Conservation (phyloP, 192 early-diverging fungal species). For the Coemansia nantahalensis region DNA sequence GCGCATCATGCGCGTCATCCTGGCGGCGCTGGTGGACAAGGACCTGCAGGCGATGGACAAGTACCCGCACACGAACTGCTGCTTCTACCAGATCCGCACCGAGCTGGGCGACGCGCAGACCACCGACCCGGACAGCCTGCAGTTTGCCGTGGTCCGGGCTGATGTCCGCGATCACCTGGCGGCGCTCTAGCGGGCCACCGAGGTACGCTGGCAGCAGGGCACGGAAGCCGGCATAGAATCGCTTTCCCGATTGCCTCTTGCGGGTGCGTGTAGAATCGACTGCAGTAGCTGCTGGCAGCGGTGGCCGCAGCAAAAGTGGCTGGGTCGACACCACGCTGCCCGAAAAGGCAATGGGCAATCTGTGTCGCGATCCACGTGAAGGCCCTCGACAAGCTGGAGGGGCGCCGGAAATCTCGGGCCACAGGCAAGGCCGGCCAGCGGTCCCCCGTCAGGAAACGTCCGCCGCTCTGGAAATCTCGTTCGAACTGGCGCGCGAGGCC, state of each 20-base stretch:
- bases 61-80: slow-evolving; percentile 41
- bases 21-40: slow-evolving; percentile 39
- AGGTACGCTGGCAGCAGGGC: slow-evolving; percentile 1
- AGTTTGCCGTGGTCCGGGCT: slow-evolving; percentile 25
- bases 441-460: too few relatives aligned
- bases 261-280: not conserved
- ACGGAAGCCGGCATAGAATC: too few relatives aligned
- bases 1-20: slow-evolving; percentile 43
- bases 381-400: too few relatives aligned
- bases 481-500: not conserved
- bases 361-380: too few relatives aligned
- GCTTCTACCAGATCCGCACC: slow-evolving; percentile 39
- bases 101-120: slow-evolving; percentile 11
- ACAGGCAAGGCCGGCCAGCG: too few relatives aligned
- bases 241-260: not conserved
- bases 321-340: too few relatives aligned
- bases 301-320: not conserved
- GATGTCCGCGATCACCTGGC: slow-evolving; percentile 38
- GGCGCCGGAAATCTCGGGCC: too few relatives aligned
- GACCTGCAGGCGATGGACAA: slow-evolving; percentile 33
- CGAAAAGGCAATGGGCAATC: too few relatives aligned
- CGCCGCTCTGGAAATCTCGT: too few relatives aligned
- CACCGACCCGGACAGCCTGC: slow-evolving; percentile 14
- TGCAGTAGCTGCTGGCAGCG: not conserved
- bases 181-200: not conserved